Percentiles rank a stretch among this genome's conserved stretches.
phyloP scores from a whole-genome alignment of 2,329 filamentous ascomycete species.

The Dryadomyces quercivorus region DNA sequence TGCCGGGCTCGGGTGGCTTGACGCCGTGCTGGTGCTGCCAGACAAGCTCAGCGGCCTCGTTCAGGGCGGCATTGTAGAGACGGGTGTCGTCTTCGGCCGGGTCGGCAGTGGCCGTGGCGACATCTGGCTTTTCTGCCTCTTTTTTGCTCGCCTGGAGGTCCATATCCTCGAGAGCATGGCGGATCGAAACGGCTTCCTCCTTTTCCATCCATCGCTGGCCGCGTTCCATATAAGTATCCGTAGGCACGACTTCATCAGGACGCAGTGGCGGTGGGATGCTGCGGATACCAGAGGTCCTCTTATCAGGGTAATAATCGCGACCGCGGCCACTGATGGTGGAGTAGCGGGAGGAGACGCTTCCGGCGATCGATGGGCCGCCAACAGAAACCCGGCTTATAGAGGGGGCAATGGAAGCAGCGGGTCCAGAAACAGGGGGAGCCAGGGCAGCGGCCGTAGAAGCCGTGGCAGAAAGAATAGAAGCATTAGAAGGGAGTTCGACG shows the following conservation, averaged over 20 bases:
- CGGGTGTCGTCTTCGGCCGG: constrained; percentile 44
- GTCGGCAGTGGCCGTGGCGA: constrained; percentile 23
- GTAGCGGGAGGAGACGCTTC: constrained; percentile 38
- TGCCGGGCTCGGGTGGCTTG: constrained; percentile 42
- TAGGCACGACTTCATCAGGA: constrained; percentile 50
- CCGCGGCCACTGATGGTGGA: constrained; percentile 31
- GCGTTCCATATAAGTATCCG: constrained; percentile 58
- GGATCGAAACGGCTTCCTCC: constrained; percentile 59
- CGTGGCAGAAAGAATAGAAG: background rate
- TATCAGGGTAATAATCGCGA: constrained; percentile 39
- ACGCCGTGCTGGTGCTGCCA: constrained; percentile 59
- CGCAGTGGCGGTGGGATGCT: constrained; percentile 28
- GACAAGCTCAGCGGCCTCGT: constrained; percentile 69
- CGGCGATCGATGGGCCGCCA: constrained; percentile 28
- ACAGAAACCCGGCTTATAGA: constrained; percentile 9
- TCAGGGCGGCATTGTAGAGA: constrained; percentile 57
- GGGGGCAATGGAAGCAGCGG: background rate
- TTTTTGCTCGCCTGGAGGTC: constrained; percentile 29
- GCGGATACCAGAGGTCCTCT: constrained; percentile 12
- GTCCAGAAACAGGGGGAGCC: background rate
- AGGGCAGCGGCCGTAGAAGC: background rate
- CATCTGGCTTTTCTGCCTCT: constrained; percentile 36
- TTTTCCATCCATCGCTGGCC: constrained; percentile 71
- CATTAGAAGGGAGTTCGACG: background rate
- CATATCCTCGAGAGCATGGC: constrained; percentile 63